These are phyloP conservation scores for Elongisporangium anandrum DNA, from an alignment of 352 stramenopile genomes.

Conservation along the genomic window DNA sequence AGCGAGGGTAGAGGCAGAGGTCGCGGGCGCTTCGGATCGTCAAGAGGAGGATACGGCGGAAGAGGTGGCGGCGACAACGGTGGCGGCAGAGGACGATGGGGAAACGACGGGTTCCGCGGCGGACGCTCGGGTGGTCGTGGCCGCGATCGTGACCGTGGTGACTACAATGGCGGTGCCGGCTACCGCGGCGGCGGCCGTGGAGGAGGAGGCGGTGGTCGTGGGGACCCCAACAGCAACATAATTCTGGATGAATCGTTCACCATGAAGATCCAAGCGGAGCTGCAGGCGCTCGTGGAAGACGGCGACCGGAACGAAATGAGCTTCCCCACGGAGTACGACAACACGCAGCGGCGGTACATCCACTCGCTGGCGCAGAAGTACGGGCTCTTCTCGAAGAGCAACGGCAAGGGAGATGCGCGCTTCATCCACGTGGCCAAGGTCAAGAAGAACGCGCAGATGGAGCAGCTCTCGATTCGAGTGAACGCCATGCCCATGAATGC, in stretches of 20 bases:
- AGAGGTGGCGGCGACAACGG: neutral
- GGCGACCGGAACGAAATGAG: constrained; percentile 49
- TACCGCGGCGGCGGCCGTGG: neutral
- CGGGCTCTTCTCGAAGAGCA: constrained; percentile 80
- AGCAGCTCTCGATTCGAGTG: constrained; percentile 60
- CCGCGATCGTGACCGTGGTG: constrained; percentile 5
- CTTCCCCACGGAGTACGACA: constrained; percentile 65
- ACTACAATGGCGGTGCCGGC: neutral
- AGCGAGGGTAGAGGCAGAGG: neutral
- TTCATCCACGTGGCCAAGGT: constrained; percentile 80
- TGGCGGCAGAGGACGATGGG: neutral
- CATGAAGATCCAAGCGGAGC: constrained; percentile 52
- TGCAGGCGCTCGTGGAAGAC: constrained; percentile 68
- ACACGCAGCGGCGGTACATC: constrained; percentile 77
- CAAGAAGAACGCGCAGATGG: constrained; percentile 80
- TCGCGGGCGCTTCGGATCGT: neutral
- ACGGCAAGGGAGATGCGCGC: constrained; percentile 50
- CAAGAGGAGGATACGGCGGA: neutral
- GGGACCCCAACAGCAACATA: constrained; percentile 15
- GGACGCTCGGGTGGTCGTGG: neutral
- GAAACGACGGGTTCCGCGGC: neutral
- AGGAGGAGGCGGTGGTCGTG: constrained; percentile 4
- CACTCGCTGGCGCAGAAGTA: constrained; percentile 78
- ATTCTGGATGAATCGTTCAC: constrained; percentile 67
- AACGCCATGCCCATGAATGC: constrained; percentile 25